phyloP scores from a whole-genome alignment of 2,329 filamentous ascomycete species.

The Penicillium vulpinum region DNA sequence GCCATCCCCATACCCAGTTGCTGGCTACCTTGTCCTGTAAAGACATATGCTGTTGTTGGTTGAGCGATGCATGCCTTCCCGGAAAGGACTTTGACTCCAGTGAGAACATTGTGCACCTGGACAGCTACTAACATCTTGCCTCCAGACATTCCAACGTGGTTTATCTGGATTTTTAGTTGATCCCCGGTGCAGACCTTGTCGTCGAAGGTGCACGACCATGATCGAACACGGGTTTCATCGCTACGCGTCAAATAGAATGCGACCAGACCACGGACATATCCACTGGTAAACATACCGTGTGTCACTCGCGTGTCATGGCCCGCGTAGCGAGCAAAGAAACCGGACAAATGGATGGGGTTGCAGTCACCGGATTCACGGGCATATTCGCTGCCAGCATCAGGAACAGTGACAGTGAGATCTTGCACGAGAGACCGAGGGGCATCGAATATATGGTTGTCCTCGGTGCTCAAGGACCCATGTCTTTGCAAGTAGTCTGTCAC shows the following conservation, averaged over 20 bases:
- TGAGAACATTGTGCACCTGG: conserved; percentile 72
- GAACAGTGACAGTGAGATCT: conserved; percentile 56
- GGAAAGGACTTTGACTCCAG: conserved; percentile 89
- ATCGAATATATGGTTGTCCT: conserved; percentile 60
- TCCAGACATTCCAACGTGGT: conserved; percentile 92
- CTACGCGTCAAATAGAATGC: conserved; percentile 92
- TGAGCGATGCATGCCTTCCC: conserved; percentile 91
- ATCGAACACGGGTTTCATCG: conserved; percentile 88
- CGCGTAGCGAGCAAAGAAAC: conserved; percentile 92
- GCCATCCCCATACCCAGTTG: conserved; percentile 99
- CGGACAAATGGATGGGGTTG: conserved; percentile 96
- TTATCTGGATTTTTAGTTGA: conserved; percentile 83
- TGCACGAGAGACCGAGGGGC: conserved; percentile 50
- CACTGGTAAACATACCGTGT: conserved; percentile 97
- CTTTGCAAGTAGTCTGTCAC: background rate
- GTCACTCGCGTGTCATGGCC: conserved; percentile 92
- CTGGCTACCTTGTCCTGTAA: conserved; percentile 94
- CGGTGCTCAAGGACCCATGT: background rate
- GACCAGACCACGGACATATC: conserved; percentile 83
- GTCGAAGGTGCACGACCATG: conserved; percentile 87
- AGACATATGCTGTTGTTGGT: conserved; percentile 89
- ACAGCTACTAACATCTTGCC: conserved; percentile 98
- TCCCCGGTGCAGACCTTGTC: conserved; percentile 97
- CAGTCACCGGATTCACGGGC: conserved; percentile 92
- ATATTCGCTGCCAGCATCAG: conserved; percentile 91